These are phyloP conservation scores for Ceraceosorus bombacis DNA, from an alignment of 1,284 basidiomycete species.

Conservation along the genomic window DNA sequence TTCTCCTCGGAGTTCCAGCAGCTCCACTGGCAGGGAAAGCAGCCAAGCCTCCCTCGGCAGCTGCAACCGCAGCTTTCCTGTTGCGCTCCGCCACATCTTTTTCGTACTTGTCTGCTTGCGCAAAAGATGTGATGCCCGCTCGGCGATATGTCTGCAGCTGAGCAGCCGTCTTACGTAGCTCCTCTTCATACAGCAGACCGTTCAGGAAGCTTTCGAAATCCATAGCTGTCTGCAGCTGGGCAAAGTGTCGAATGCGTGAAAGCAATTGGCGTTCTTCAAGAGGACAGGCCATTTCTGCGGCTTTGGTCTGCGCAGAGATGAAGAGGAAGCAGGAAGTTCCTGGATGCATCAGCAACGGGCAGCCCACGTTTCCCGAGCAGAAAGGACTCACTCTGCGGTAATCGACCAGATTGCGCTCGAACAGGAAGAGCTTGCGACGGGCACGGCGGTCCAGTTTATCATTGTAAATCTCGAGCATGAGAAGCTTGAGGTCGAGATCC, in stretches of 20 bases:
- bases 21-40: constrained; percentile 33
- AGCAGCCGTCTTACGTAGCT: constrained; percentile 32
- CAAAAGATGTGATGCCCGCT: constrained; percentile 40
- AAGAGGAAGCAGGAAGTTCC: neutral
- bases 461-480: constrained; percentile 83
- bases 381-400: constrained; percentile 70
- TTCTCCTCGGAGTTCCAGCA: constrained; percentile 14
- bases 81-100: constrained; percentile 40
- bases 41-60: constrained; percentile 39
- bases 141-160: constrained; percentile 44
- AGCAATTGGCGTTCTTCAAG: constrained; percentile 88
- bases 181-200: constrained; percentile 61
- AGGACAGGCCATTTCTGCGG: constrained; percentile 76
- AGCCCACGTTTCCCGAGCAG: neutral
- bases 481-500: constrained; percentile 82
- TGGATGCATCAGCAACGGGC: neutral
- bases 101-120: constrained; percentile 42
- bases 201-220: constrained; percentile 85
- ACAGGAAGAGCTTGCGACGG: constrained; percentile 82
- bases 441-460: constrained; percentile 81
- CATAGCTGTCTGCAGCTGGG: constrained; percentile 79
- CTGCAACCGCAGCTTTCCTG: constrained; percentile 26
- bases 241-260: constrained; percentile 81
- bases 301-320: constrained; percentile 62
- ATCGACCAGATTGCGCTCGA: constrained; percentile 82